These are phyloP conservation scores for Sporothrix curviconia DNA, from an alignment of 2,329 filamentous ascomycete genomes.

Conservation along the genomic window DNA sequence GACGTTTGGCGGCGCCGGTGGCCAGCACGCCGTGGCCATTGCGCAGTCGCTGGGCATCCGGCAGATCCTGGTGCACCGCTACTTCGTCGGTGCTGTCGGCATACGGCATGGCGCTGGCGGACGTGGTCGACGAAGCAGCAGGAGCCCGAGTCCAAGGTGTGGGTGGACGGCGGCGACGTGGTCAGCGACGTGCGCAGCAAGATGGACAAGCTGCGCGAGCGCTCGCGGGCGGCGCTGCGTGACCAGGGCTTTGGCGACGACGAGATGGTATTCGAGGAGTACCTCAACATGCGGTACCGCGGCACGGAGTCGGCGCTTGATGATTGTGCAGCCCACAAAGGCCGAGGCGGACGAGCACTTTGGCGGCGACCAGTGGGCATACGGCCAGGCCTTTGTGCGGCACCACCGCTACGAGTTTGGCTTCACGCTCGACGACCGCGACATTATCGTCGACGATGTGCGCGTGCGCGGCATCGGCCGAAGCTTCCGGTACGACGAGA, in stretches of 20 bases:
- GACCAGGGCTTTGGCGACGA: constrained; percentile 73
- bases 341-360: constrained; percentile 55
- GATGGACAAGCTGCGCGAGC: constrained; percentile 73
- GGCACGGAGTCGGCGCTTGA: constrained; percentile 86
- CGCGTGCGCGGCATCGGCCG: constrained; percentile 78
- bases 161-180: constrained; percentile 36
- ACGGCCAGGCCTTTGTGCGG: constrained; percentile 74
- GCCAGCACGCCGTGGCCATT: constrained; percentile 88
- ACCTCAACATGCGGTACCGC: constrained; percentile 87
- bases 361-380: constrained; percentile 67
- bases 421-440: constrained; percentile 75
- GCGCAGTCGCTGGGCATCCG: constrained; percentile 76
- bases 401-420: constrained; percentile 92
- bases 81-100: constrained; percentile 85
- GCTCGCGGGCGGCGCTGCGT: constrained; percentile 58
- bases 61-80: constrained; percentile 79
- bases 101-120: constrained; percentile 87
- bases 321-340: constrained; percentile 69
- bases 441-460: constrained; percentile 70
- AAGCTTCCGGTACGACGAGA: constrained; percentile 71
- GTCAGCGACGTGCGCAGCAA: constrained; percentile 61
- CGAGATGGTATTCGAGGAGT: constrained; percentile 80
- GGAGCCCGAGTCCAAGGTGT: constrained; percentile 61
- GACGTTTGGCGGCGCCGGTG: constrained; percentile 86
- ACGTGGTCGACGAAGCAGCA: constrained; percentile 90